Percentiles rank a stretch among this genome's conserved stretches.
Conservation (phyloP, 163 green algal species). For the Coccomyxa subellipsoidea region DNA sequence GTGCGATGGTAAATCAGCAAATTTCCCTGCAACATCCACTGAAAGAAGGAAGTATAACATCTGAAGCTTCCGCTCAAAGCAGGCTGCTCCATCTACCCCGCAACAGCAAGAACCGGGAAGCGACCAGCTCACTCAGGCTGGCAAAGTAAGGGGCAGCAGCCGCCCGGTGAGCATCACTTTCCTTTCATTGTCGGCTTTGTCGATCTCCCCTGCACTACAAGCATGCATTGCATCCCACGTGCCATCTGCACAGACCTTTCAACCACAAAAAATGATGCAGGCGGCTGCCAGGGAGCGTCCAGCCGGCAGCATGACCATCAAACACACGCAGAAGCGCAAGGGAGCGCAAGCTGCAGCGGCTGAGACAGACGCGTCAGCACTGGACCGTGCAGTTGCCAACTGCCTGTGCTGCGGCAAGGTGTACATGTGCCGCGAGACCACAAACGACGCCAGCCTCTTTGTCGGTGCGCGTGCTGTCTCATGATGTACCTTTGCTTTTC, state of each 20-base stretch:
- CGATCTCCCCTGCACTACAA: too few relatives aligned
- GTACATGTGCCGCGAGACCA: constrained; percentile 60
- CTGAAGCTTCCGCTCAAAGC: neutral
- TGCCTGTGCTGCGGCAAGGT: constrained; percentile 89
- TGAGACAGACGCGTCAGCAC: neutral
- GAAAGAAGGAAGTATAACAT: too few relatives aligned
- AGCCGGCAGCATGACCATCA: constrained; percentile 15
- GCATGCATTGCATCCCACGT: too few relatives aligned
- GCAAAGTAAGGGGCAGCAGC: neutral
- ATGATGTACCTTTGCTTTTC: neutral
- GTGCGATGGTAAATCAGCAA: too few relatives aligned
- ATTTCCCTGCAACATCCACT: too few relatives aligned
- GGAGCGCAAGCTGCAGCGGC: neutral
- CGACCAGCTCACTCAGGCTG: neutral
- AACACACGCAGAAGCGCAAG: constrained; percentile 20
- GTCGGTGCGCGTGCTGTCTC: constrained; percentile 39
- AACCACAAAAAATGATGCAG: neutral
- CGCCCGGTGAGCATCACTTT: neutral
- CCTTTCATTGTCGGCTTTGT: too few relatives aligned
- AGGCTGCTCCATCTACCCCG: neutral
- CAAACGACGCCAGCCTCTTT: constrained; percentile 57
- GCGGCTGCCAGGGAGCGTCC: neutral
- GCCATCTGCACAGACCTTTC: too few relatives aligned
- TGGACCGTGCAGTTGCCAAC: constrained; percentile 71
- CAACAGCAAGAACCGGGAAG: neutral